Base-by-base conservation (phyloP, 176 grass and related monocot genomes). In the Hordeum marinum region DNA sequence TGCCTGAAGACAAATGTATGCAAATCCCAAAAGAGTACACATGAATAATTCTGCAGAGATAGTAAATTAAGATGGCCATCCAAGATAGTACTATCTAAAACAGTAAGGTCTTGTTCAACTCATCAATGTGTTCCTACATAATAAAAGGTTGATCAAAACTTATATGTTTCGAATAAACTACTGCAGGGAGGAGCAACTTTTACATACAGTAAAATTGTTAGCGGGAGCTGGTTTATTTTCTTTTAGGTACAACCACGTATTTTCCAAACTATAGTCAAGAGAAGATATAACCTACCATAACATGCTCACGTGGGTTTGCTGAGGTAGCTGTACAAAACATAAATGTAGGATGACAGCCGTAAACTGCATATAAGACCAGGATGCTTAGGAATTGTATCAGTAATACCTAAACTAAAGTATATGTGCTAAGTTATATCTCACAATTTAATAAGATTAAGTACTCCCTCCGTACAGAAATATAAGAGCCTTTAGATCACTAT, bases 261-360 rank as follows among this genome's bases (percentile, higher is more conserved):
- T 73, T 55, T 46, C 32, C 64, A 72, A 78, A 65, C 11, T 80
- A 72, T 8, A 68, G 8, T 66, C 54, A 80, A 65, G 63, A 83
- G 43, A 72, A 70, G 25, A 75, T 4, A 70, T 70, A 75, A 67
- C 88, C 75, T 98, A 98, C 95, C 95, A 90, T 93, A 77, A 94
- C 93, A 98, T 98, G 95, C 54, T 98, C 89, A 57, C 85, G 78
- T 76, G 93, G 95, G 70, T 98, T 98, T 83, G 93, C 95, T 57
- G 85, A 98, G 62, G 95, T 98, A 43, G 95, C 95, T 80, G 95
- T 98, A 86, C 95, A 95, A 84, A 98, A 95, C 72, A 92, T 89
- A 73, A 95, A 98, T 68, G 87, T 86, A 78, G 95, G 95, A 87
- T 89, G 70, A 73, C 80, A 81, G 35, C 89, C 91, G 89, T 95